phyloP scores from a whole-genome alignment of 140 eudicot genomes.

The Cichorium intybus region DNA sequence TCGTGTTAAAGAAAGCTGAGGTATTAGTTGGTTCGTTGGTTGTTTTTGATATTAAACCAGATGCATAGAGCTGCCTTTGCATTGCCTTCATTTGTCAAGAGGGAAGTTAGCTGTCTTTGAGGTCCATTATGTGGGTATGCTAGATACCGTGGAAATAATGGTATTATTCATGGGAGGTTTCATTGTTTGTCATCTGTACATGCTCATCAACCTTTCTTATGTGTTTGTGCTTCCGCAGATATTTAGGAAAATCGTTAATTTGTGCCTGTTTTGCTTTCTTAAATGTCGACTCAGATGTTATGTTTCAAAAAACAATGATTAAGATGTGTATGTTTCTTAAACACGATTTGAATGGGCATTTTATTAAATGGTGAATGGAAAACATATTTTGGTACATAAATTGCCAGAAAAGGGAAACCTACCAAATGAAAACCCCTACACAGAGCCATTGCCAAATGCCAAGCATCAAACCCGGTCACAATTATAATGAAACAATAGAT shows the following conservation, averaged over 20 bases:
- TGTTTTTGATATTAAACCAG: slow-evolving; percentile 31
- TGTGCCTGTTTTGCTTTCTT: neutral
- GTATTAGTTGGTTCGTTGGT: too few species aligned
- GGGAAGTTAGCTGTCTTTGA: slow-evolving; percentile 63
- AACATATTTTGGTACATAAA: too few species aligned
- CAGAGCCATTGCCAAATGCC: too few species aligned
- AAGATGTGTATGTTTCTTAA: neutral
- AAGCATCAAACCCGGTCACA: too few species aligned
- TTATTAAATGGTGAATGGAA: neutral
- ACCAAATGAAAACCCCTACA: too few species aligned
- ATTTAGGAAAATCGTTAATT: neutral
- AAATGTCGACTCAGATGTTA: neutral
- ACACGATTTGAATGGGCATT: neutral
- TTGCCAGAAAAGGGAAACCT: too few species aligned
- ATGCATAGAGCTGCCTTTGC: slow-evolving; percentile 87
- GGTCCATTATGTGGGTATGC: neutral
- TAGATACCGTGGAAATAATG: neutral
- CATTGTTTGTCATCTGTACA: neutral
- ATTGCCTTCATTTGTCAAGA: slow-evolving; percentile 72
- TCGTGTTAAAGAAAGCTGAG: too few species aligned
- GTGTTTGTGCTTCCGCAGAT: neutral
- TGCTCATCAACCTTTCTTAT: neutral
- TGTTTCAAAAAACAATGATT: neutral
- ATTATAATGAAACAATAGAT: too few species aligned
- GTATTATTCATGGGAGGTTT: slow-evolving; percentile 10